These are phyloP conservation scores for Erysimum pusillum DNA, from an alignment of 441 rosid species.

Conservation along the genomic window DNA sequence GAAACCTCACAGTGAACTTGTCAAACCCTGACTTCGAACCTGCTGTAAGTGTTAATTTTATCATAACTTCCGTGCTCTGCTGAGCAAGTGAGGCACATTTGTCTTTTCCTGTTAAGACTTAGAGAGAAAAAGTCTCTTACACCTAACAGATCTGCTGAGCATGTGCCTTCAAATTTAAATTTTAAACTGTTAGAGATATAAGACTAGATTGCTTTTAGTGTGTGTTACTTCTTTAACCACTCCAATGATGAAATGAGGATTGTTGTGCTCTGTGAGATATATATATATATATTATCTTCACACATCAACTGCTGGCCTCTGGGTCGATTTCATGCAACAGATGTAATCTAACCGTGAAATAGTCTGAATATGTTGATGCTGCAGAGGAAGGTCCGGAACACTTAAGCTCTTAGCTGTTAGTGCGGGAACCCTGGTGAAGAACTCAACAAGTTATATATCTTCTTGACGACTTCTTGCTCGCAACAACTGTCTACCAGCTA, in stretches of 20 bases:
- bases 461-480: constrained; percentile 51
- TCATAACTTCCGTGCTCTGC: neutral
- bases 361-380: constrained; percentile 53
- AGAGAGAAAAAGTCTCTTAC: neutral
- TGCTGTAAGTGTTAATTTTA: constrained; percentile 64
- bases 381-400: constrained; percentile 61
- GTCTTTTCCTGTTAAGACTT: constrained; percentile 1
- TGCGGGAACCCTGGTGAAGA: constrained; percentile 47
- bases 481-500: constrained; percentile 40
- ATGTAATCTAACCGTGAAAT: constrained; percentile 46
- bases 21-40: constrained; percentile 71
- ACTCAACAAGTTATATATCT: constrained; percentile 57
- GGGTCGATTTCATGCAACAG: constrained; percentile 25
- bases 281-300: neutral
- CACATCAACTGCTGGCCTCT: constrained; percentile 21
- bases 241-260: constrained; percentile 13
- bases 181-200: neutral
- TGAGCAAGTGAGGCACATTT: neutral
- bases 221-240: neutral
- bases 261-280: constrained; percentile 5
- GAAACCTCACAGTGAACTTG: constrained; percentile 71
- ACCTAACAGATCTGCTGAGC: neutral
- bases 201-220: neutral
- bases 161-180: neutral
- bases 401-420: constrained; percentile 55